Evolutionary conservation across 495 filamentous ascomycete species (phyloP).

Genomic region (Penicillium cataractarum): DNA sequence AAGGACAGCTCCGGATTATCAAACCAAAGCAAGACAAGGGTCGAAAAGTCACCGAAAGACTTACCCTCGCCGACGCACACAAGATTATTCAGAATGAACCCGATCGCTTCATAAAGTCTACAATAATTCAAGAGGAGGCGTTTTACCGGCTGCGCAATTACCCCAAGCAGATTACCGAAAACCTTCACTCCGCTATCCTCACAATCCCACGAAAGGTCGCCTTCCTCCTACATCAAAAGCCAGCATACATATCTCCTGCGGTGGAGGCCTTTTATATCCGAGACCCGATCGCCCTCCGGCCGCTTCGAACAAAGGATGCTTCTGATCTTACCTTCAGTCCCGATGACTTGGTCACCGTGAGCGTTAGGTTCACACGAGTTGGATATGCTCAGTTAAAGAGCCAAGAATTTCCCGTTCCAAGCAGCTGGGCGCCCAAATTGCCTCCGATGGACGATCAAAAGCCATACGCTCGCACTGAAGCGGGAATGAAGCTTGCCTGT

Average conservation of each 20-base stretch:
- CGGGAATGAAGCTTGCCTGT: slow-evolving; percentile 87
- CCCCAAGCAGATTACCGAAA: slow-evolving; percentile 69
- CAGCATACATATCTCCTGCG: slow-evolving; percentile 76
- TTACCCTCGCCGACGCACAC: slow-evolving; percentile 64
- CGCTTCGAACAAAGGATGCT: slow-evolving; percentile 57
- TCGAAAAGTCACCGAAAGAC: slow-evolving; percentile 44
- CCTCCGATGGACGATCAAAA: slow-evolving; percentile 38
- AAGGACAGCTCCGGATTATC: slow-evolving; percentile 73
- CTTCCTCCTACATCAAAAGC: slow-evolving; percentile 73
- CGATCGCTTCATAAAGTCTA: slow-evolving; percentile 60
- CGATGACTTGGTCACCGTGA: slow-evolving; percentile 75
- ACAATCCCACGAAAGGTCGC: slow-evolving; percentile 82
- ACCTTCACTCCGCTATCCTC: slow-evolving; percentile 70
- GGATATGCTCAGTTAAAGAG: slow-evolving; percentile 89
- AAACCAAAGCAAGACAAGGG: slow-evolving; percentile 52
- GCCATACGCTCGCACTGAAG: slow-evolving; percentile 57
- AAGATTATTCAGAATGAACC: slow-evolving; percentile 57
- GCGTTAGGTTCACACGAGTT: slow-evolving; percentile 79
- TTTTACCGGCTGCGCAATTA: slow-evolving; percentile 87
- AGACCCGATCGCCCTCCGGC: slow-evolving; percentile 76
- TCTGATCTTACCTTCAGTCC: slow-evolving; percentile 66
- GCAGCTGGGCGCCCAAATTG: slow-evolving; percentile 57
- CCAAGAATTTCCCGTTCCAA: slow-evolving; percentile 78
- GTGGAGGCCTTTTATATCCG: slow-evolving; percentile 92
- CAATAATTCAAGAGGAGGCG: slow-evolving; percentile 80